Base-by-base conservation (phyloP, 2,329 filamentous ascomycete genomes). In the Aaosphaeria pasadenensis region DNA sequence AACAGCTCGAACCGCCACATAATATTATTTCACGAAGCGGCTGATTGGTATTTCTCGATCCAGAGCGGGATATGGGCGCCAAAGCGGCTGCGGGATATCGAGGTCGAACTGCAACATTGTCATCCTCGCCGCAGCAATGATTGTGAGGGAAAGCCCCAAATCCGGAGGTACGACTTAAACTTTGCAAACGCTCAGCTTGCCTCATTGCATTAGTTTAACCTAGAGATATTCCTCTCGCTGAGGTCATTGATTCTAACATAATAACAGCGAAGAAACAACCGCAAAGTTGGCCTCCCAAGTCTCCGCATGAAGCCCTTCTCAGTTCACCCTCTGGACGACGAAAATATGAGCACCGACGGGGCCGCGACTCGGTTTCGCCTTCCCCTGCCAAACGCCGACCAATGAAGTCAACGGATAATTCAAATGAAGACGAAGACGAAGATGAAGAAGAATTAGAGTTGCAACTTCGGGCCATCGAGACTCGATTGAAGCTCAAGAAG, bases 391-490 rank as follows among this genome's bases (percentile, higher is more conserved):
- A 67, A 51, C 66, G 65, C 47, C 63, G 64, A 24, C 62, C 62
- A 5, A 47, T 62, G 48, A 61, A 59, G 43, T 55, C 55, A 35
- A 44, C 42, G 5, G 44, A 59, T 6, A 55, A 48, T 17, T 46
- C 50, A 31, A 55, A 58, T 4, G 56, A 84, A 7, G 83, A 86
- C 0, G 86, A 88, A 2, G 91, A 96, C 73, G 87, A 89, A 4
- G 87, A 79, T 6, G 92, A 96, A 69, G 91, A 97, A 74, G 95
- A 85, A 1, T 73, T 97, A 32, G 84, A 95, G 63, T 74, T 99
- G 53, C 86, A 95, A 66, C 75, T 97, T 5, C 85, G 91, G 55
- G 90, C 89, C 47, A 95, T 99, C 49, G 86, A 97, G 69, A 90
- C 91, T 5, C 86, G 87, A 51, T 73, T 97, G 45, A 94, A 87